Evolutionary conservation across 2,329 filamentous ascomycete species (phyloP).

Genomic region (Fusarium sp.): DNA sequence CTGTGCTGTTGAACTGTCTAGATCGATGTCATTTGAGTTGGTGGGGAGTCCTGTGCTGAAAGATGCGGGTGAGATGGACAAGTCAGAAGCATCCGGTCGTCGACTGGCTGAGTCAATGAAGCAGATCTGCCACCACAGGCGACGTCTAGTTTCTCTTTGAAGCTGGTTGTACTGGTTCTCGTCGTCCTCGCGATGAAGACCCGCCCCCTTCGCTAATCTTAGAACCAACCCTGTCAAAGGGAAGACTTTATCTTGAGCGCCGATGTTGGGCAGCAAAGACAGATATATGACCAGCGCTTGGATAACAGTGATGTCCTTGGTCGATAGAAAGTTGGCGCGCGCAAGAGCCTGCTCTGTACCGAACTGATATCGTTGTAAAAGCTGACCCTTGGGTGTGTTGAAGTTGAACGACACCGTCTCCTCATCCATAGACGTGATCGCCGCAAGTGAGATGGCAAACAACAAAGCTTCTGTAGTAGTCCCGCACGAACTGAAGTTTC

Average conservation of each 20-base stretch:
- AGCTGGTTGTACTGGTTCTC: neutral
- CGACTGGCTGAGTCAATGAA: constrained; percentile 43
- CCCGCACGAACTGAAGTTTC: constrained; percentile 35
- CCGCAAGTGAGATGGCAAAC: constrained; percentile 44
- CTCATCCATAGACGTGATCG: constrained; percentile 43
- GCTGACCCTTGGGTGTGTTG: constrained; percentile 21
- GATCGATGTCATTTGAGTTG: constrained; percentile 54
- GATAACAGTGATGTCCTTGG: constrained; percentile 39
- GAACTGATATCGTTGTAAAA: constrained; percentile 35
- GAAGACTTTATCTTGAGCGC: constrained; percentile 40
- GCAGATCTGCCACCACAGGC: constrained; percentile 48
- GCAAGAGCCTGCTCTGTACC: constrained; percentile 43
- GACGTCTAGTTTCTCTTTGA: constrained; percentile 37
- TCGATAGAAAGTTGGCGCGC: constrained; percentile 36
- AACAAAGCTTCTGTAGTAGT: constrained; percentile 40
- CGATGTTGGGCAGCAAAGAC: constrained; percentile 35
- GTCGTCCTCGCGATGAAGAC: constrained; percentile 28
- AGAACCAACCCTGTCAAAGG: constrained; percentile 41
- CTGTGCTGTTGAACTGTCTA: neutral
- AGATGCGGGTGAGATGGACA: constrained; percentile 31
- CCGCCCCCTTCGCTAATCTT: constrained; percentile 38
- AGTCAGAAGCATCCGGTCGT: constrained; percentile 17
- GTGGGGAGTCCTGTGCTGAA: constrained; percentile 57
- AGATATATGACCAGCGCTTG: constrained; percentile 47
- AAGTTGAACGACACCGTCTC: constrained; percentile 34